Percentiles rank a stretch among this genome's conserved stretches.
Evolutionary conservation across 805 yeast genomes (phyloP).

Genomic region (Lipomyces yamadae): DNA sequence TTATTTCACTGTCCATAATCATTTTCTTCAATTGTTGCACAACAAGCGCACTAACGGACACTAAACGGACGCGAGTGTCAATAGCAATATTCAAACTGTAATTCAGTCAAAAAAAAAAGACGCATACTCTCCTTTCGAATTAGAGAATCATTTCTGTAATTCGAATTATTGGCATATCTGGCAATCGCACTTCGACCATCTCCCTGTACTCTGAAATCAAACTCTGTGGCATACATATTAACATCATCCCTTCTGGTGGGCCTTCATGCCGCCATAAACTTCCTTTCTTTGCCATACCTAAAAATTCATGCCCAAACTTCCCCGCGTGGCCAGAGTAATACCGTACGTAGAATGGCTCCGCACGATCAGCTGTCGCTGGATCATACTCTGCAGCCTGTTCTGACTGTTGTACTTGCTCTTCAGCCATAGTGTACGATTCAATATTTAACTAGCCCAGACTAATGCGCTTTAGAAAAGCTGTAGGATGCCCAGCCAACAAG

Average conservation of each 20-base stretch:
- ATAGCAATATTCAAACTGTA: background rate
- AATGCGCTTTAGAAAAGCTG: background rate
- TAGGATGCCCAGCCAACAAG: background rate
- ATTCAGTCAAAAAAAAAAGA: no score
- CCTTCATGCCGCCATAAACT: background rate
- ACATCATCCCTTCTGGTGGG: background rate
- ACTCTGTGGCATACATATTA: constrained; percentile 40
- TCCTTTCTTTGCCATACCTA: constrained; percentile 44
- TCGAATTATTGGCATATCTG: constrained; percentile 54
- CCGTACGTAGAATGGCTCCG: constrained; percentile 49
- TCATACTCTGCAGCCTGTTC: constrained; percentile 21
- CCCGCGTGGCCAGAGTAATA: constrained; percentile 55
- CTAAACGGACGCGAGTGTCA: constrained; percentile 28
- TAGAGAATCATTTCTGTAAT: constrained; percentile 51
- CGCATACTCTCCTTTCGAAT: constrained; percentile 48
- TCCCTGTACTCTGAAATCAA: constrained; percentile 44
- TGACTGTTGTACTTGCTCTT: background rate
- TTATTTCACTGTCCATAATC: constrained; percentile 49
- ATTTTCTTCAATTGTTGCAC: constrained; percentile 47
- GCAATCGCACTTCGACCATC: constrained; percentile 45
- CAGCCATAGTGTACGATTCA: background rate
- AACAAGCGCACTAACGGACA: constrained; percentile 47
- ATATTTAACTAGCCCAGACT: background rate
- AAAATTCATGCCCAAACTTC: constrained; percentile 53
- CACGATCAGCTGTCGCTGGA: constrained; percentile 23